Conservation (phyloP, 2,329 filamentous ascomycete species). For the Trichoderma brevicompactum region DNA sequence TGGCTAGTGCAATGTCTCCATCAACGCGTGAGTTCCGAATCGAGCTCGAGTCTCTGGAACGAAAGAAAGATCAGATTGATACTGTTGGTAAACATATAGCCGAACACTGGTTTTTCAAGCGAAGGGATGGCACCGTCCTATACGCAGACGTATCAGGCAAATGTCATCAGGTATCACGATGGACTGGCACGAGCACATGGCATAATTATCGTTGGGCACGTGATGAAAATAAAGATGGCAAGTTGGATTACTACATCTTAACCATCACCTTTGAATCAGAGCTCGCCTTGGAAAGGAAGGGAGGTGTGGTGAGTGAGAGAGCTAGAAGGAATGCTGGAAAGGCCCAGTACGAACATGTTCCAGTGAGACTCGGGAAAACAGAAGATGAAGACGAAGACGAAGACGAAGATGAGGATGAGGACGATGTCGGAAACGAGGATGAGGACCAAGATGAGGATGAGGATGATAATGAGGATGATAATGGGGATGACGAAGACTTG, state of each 20-base stretch:
- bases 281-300: conserved; percentile 31
- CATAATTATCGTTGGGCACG: conserved; percentile 44
- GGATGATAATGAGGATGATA: not conserved
- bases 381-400: not conserved
- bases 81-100: conserved; percentile 46
- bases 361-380: not conserved
- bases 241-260: conserved; percentile 51
- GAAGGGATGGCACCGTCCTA: conserved; percentile 41
- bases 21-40: conserved; percentile 48
- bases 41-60: conserved; percentile 53
- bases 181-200: conserved; percentile 53
- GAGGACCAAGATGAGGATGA: no score
- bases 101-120: conserved; percentile 43
- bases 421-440: not conserved
- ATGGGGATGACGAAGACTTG: no score
- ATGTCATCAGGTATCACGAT: conserved; percentile 41
- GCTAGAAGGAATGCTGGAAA: conserved; percentile 17
- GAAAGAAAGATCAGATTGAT: conserved; percentile 51
- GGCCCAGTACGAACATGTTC: not conserved
- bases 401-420: not conserved
- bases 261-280: conserved; percentile 44
- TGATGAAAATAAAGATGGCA: conserved; percentile 47
- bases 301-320: conserved; percentile 30
- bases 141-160: conserved; percentile 36
- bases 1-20: conserved; percentile 35